phyloP scores from a whole-genome alignment of 2,329 filamentous ascomycete species.

The Phaeophleospora eucalypticola region DNA sequence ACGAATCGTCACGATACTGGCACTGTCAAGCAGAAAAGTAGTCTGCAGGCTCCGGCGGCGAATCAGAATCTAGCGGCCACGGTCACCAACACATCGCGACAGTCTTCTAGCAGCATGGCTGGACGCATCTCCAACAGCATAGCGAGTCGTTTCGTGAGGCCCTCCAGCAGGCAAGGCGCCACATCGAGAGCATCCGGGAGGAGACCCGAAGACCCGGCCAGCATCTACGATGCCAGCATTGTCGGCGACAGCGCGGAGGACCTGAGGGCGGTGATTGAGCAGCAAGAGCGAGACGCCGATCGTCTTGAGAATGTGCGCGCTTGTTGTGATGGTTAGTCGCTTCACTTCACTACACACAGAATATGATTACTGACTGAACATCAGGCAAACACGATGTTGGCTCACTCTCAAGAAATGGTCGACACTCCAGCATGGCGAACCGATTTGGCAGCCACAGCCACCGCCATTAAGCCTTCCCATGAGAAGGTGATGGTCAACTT shows the following conservation, averaged over 20 bases:
- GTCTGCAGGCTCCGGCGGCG: constrained; percentile 8
- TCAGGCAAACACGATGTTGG: constrained; percentile 51
- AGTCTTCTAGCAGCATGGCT: constrained; percentile 33
- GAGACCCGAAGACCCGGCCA: constrained; percentile 20
- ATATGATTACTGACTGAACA: constrained; percentile 7
- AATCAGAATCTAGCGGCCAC: constrained; percentile 6
- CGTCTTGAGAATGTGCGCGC: constrained; percentile 90
- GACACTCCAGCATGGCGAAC: constrained; percentile 7
- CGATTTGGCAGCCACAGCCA: constrained; percentile 12
- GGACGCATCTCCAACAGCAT: constrained; percentile 36
- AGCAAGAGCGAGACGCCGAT: constrained; percentile 69
- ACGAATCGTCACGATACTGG: constrained; percentile 4
- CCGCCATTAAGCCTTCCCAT: no score
- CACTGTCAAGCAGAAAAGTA: constrained; percentile 2
- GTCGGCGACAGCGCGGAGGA: constrained; percentile 70
- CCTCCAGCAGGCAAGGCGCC: constrained; percentile 21
- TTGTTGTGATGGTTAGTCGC: constrained; percentile 85
- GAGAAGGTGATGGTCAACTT: no score
- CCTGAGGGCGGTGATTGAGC: constrained; percentile 71
- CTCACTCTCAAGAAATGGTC: constrained; percentile 34
- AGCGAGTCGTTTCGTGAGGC: constrained; percentile 20
- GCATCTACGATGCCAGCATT: constrained; percentile 52
- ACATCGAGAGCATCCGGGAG: constrained; percentile 16
- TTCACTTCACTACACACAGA: background rate
- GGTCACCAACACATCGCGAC: constrained; percentile 13